These are phyloP conservation scores for Globisporangium emineosum DNA, from an alignment of 352 stramenopile genomes.

Conservation along the genomic window DNA sequence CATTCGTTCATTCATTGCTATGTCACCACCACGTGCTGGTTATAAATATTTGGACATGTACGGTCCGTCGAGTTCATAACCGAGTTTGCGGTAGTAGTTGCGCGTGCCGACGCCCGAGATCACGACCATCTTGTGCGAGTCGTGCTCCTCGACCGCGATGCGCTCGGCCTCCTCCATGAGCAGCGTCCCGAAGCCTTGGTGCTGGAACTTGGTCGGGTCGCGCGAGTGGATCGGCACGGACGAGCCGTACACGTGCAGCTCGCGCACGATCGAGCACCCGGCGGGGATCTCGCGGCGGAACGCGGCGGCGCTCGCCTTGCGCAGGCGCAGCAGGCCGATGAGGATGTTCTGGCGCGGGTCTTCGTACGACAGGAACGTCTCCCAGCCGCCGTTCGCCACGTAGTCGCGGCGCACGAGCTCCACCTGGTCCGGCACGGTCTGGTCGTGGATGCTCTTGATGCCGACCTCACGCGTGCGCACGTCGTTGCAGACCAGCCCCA, in stretches of 20 bases:
- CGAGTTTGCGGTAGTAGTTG: slow-evolving; percentile 97
- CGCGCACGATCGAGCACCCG: slow-evolving; percentile 73
- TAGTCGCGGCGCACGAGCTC: slow-evolving; percentile 96
- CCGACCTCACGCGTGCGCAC: slow-evolving; percentile 95
- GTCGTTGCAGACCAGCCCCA: slow-evolving; percentile 92
- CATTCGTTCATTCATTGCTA: too few relatives aligned
- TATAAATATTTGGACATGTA: slow-evolving; percentile 96
- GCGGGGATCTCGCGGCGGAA: slow-evolving; percentile 82
- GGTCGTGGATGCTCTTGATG: slow-evolving; percentile 97
- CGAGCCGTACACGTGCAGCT: slow-evolving; percentile 97
- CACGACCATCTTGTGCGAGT: slow-evolving; percentile 94
- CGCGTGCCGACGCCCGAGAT: slow-evolving; percentile 96
- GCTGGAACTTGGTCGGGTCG: slow-evolving; percentile 96
- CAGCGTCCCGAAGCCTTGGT: slow-evolving; percentile 95
- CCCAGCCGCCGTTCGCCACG: slow-evolving; percentile 94
- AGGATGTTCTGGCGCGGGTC: slow-evolving; percentile 96
- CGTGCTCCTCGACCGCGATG: slow-evolving; percentile 94
- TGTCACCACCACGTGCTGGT: not conserved
- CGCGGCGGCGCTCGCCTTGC: slow-evolving; percentile 80
- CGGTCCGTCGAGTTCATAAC: slow-evolving; percentile 94
- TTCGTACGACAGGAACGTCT: slow-evolving; percentile 97
- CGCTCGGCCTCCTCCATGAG: slow-evolving; percentile 97
- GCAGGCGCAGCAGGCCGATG: slow-evolving; percentile 92
- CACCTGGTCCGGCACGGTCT: slow-evolving; percentile 92
- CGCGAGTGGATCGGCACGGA: slow-evolving; percentile 92